Conservation (phyloP, 179 eudicot species). For the Dionaea muscipula region DNA sequence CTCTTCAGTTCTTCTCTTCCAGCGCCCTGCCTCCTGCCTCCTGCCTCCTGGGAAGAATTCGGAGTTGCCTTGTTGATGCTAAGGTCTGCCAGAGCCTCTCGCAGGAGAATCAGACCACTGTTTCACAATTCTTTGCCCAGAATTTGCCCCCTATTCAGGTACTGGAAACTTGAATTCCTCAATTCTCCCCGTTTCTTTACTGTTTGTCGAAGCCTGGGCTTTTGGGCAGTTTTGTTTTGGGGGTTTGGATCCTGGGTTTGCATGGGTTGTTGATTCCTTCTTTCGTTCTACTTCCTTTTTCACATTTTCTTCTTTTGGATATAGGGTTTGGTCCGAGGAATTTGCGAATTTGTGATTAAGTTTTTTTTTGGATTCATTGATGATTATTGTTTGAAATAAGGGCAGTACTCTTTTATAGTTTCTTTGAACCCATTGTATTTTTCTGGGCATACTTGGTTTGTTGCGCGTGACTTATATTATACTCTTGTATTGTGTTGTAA, state of each 20-base stretch:
- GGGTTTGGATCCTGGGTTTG: not conserved
- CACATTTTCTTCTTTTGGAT: not conserved
- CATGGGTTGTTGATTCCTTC: not conserved
- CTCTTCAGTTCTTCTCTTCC: too few relatives aligned
- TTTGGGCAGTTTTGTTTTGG: not conserved
- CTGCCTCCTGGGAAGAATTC: constrained; percentile 46
- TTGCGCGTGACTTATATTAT: too few relatives aligned
- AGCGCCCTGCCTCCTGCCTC: too few relatives aligned
- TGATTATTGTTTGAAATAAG: too few relatives aligned
- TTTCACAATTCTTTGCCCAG: constrained; percentile 24
- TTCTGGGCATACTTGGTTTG: too few relatives aligned
- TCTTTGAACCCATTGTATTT: too few relatives aligned
- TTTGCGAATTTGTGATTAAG: not conserved
- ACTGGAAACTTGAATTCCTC: not conserved
- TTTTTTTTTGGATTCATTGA: too few relatives aligned
- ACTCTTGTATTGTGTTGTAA: too few relatives aligned
- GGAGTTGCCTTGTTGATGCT: constrained; percentile 67
- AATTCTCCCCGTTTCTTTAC: not conserved
- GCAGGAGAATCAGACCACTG: constrained; percentile 15
- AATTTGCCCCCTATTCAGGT: constrained; percentile 70
- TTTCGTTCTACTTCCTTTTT: not conserved
- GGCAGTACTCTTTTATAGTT: too few relatives aligned
- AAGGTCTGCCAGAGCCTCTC: constrained; percentile 56
- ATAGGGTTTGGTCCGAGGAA: not conserved
- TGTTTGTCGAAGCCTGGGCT: not conserved